Evolutionary conservation across 192 early-diverging fungal genomes (phyloP).

Genomic region (Phlyctochytrium bullatum): DNA sequence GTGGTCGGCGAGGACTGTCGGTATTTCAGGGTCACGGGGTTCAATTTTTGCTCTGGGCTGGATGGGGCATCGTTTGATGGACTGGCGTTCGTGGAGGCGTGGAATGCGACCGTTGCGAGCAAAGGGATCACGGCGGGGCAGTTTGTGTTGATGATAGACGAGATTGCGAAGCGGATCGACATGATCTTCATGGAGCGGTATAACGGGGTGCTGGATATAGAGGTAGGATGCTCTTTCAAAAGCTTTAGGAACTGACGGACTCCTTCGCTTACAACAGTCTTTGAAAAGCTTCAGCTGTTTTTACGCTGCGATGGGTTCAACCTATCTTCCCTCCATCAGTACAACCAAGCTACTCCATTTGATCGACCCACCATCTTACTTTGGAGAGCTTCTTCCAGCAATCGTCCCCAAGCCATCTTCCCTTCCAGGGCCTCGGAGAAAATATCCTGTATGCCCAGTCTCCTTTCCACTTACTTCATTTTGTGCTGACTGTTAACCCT

Average conservation of each 20-base stretch:
- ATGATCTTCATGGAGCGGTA: background rate
- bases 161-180: conserved; percentile 20
- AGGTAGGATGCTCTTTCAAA: background rate
- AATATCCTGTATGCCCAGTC: no score
- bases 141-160: conserved; percentile 37
- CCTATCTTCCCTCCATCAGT: conserved; percentile 26
- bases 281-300: conserved; percentile 42
- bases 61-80: conserved; percentile 38
- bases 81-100: conserved; percentile 15
- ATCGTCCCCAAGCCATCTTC: conserved; percentile 1
- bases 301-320: conserved; percentile 37
- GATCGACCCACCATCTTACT: conserved; percentile 25
- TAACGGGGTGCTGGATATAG: background rate
- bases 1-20: no score
- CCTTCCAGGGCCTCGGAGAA: conserved; percentile 8
- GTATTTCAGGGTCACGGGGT: conserved; percentile 23
- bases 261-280: conserved; percentile 16
- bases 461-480: no score
- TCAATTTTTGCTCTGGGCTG: conserved; percentile 36
- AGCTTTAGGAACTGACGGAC: background rate
- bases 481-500: no score
- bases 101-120: conserved; percentile 24
- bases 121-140: background rate
- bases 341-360: conserved; percentile 26
- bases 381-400: conserved; percentile 13